Evolutionary conservation across 73 alveolate species (phyloP).

Genomic region (Symbiodinium natans): DNA sequence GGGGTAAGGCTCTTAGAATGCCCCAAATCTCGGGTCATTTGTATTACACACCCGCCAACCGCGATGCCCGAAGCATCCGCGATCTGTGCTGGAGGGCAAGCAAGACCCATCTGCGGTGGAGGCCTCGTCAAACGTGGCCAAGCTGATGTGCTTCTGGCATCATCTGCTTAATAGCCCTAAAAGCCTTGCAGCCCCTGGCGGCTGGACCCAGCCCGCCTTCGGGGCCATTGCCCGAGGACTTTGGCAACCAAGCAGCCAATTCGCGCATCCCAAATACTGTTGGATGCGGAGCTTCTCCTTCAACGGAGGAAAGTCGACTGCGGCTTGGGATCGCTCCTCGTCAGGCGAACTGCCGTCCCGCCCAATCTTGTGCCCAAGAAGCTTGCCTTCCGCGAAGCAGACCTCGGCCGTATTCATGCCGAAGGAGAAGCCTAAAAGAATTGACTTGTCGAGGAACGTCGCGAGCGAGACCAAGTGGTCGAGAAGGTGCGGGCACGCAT

Average conservation of each 20-base stretch:
- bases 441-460: neutral
- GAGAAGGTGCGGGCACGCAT: neutral
- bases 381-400: neutral
- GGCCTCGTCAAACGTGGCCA: slow-evolving; percentile 14
- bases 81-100: slow-evolving; percentile 16
- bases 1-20: slow-evolving; percentile 19
- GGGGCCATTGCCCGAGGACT: no score
- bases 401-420: neutral
- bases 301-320: neutral
- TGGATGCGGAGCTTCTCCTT: slow-evolving; percentile 16
- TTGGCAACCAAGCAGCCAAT: no score
- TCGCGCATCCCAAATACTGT: slow-evolving; percentile 22
- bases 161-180: slow-evolving; percentile 23
- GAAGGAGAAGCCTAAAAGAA: neutral
- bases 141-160: neutral
- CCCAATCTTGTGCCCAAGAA: neutral
- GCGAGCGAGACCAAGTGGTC: neutral
- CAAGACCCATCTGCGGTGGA: neutral
- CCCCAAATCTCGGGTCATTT: slow-evolving; percentile 1
- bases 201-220: no score
- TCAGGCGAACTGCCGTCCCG: neutral
- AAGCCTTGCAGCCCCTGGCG: slow-evolving; percentile 12
- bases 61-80: slow-evolving; percentile 36
- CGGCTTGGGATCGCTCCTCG: slow-evolving; percentile 10
- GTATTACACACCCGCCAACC: slow-evolving; percentile 10